Conservation (phyloP, 352 stramenopile species). For the Phytophthora pseudosyringae region DNA sequence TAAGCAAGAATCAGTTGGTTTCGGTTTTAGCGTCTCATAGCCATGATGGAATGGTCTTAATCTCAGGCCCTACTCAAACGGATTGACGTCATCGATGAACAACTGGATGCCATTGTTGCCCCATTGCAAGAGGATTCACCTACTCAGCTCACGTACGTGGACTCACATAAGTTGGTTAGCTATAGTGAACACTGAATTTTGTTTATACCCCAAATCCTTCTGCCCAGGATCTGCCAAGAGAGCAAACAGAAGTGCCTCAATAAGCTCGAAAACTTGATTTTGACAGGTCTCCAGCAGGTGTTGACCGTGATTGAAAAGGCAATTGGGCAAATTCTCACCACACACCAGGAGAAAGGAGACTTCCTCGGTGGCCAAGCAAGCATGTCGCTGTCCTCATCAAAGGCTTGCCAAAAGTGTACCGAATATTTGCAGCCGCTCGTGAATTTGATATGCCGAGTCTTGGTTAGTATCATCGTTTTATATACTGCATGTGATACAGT, state of each 20-base stretch:
- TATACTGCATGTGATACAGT: not conserved
- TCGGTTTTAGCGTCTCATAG: not conserved
- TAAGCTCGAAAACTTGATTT: slow-evolving; percentile 66
- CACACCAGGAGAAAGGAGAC: slow-evolving; percentile 74
- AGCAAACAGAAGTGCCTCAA: slow-evolving; percentile 73
- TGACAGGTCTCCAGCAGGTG: slow-evolving; percentile 53
- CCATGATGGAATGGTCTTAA: not conserved
- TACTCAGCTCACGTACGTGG: slow-evolving; percentile 75
- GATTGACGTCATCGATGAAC: slow-evolving; percentile 67
- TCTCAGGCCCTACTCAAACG: slow-evolving; percentile 60
- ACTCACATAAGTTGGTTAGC: not conserved
- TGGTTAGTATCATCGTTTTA: slow-evolving; percentile 44
- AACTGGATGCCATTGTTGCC: slow-evolving; percentile 56
- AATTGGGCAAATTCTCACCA: slow-evolving; percentile 51
- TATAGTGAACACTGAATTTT: not conserved
- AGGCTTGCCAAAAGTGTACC: slow-evolving; percentile 68
- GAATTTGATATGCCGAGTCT: slow-evolving; percentile 46
- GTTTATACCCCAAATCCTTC: not conserved
- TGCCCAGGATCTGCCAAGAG: slow-evolving; percentile 75
- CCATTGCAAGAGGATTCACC: slow-evolving; percentile 51
- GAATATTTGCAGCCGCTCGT: slow-evolving; percentile 81
- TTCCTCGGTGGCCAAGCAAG: slow-evolving; percentile 79
- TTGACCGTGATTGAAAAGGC: slow-evolving; percentile 73
- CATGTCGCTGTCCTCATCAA: slow-evolving; percentile 76
- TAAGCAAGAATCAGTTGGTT: not conserved